Evolutionary conservation across 1,139 yeast species (phyloP), one percentile per base, ranked within the genome.

Genomic region (Saccharomyces hybrid): DNA sequence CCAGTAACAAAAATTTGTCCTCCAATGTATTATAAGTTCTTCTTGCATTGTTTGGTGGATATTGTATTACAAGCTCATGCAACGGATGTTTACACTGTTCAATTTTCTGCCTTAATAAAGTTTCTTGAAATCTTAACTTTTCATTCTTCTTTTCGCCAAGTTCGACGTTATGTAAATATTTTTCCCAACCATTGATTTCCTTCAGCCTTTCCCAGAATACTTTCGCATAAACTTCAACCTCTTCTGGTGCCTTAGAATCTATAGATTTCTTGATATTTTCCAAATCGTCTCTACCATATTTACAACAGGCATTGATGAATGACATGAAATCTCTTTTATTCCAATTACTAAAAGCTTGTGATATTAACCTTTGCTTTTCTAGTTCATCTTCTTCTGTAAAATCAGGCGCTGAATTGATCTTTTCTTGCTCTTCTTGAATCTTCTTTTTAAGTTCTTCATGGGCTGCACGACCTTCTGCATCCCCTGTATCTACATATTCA

Each of bases 1-100:
- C 83, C 38, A 81, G 74, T 54, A 95, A 71, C 52, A 93, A 74
- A 66, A 87, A 93, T 54, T 96, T 79, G 66, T 93, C 99, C 67
- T 93, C 99, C 1, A 82, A 77, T 53, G 87, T 87, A 5, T 95
- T 84, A 67, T 89, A 93, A 5, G 88, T 80, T 63, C 95, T 75
- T 64, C 89, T 86, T 42, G 97, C 89, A 67, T 89, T 90, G 64
- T 89, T 89, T n/a, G 96, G 95, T 0, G 97, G 97, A 63, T 90
- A 90, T 55, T 81, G 85, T 46, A 93, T 84, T 26, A 74, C 76
- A 69, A 93, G 72, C 55, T 89, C 89, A 57, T 86, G 85, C 51
- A 90, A 70, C 1, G 98, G 97, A 52, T 84, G 85, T 13, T 76
- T 75, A 53, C 81, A 77, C 55, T 77, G 77, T 52, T 78, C 81